phyloP scores from a whole-genome alignment of 257 asterid species.

The Lantana camara region DNA sequence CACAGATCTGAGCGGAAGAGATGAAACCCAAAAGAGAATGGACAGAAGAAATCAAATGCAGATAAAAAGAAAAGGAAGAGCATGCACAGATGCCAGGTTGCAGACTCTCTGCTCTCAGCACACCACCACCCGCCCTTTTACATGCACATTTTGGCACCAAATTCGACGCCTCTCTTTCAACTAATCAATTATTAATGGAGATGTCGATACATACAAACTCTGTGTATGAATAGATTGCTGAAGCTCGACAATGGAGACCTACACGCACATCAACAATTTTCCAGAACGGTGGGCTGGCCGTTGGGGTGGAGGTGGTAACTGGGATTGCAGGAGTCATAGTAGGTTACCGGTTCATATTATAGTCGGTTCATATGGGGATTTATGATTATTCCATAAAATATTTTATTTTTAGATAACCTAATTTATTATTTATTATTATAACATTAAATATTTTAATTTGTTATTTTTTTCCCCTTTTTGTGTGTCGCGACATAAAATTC shows the following conservation, averaged over 20 bases:
- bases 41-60: constrained; percentile 13
- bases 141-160: constrained; percentile 20
- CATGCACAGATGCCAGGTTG: constrained; percentile 56
- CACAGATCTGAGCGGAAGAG: constrained; percentile 29
- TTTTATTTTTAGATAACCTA: not conserved
- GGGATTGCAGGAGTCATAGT: not conserved
- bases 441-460: not conserved
- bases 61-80: constrained; percentile 22
- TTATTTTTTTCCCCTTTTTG: too few species aligned
- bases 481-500: not conserved
- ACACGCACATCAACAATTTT: constrained; percentile 4
- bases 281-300: not conserved
- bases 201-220: constrained; percentile 32
- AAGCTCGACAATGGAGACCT: not conserved
- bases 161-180: constrained; percentile 15
- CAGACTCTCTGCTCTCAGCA: constrained; percentile 20
- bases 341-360: constrained; percentile 14
- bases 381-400: not conserved
- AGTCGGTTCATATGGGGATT: constrained; percentile 8
- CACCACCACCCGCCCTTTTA: constrained; percentile 1
- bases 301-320: not conserved
- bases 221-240: constrained; percentile 13
- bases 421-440: not conserved
- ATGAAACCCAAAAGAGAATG: not conserved
- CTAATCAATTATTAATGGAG: constrained; percentile 12